A percentile compares a stretch with the other conserved stretches of the same genome.
Evolutionary conservation across 1,139 yeast species (phyloP).

Genomic region (Candida tunisiensis): DNA sequence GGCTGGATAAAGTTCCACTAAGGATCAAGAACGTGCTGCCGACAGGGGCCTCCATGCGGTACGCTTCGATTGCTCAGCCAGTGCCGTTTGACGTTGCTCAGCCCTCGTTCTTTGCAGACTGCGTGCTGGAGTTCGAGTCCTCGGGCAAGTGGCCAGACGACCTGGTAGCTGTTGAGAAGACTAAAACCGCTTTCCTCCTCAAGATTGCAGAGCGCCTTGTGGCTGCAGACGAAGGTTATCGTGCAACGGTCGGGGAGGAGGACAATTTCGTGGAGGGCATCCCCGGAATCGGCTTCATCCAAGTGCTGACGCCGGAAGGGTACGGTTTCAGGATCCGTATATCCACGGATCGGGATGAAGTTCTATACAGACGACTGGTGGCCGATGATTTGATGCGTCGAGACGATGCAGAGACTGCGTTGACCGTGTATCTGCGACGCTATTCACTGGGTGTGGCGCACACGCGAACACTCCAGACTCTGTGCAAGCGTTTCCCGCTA

Average conservation of each 20-base stretch:
- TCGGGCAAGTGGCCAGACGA: conserved; percentile 97
- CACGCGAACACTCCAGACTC: conserved; percentile 54
- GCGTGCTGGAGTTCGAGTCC: conserved; percentile 72
- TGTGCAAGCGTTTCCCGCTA: conserved; percentile 58
- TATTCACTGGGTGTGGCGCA: conserved; percentile 66
- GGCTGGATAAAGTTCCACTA: conserved; percentile 46
- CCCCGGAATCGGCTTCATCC: conserved; percentile 48
- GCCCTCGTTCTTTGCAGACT: conserved; percentile 70
- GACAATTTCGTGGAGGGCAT: conserved; percentile 19
- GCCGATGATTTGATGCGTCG: conserved; percentile 1
- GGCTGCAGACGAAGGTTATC: conserved; percentile 32
- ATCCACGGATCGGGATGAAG: conserved; percentile 68
- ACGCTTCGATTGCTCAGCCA: conserved; percentile 60
- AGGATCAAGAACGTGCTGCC: conserved; percentile 57
- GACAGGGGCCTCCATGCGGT: conserved; percentile 49
- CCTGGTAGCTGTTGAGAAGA: conserved; percentile 63
- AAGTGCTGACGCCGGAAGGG: conserved; percentile 72
- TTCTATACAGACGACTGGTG: conserved; percentile 36
- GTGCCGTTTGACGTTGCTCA: conserved; percentile 60
- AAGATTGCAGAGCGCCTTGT: conserved; percentile 45
- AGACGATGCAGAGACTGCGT: conserved; percentile 33
- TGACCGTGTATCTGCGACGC: conserved; percentile 26
- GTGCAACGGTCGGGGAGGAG: conserved; percentile 45
- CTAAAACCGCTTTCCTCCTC: conserved; percentile 77
- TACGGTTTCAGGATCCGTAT: conserved; percentile 65